Base-by-base conservation (phyloP, 805 yeast genomes). In the Starmerella scarabaei region DNA sequence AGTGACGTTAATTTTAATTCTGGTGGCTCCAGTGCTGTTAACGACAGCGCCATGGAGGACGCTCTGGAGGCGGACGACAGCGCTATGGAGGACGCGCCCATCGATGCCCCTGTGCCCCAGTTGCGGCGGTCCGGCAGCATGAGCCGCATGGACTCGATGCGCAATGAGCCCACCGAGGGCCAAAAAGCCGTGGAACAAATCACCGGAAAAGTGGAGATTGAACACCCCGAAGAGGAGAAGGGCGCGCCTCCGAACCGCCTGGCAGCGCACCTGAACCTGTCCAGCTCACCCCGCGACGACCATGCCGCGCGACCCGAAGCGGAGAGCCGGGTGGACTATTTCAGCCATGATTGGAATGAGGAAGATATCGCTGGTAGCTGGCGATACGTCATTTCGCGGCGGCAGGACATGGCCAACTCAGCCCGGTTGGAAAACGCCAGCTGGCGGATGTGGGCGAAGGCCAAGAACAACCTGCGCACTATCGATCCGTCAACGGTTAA, bases 381-480 rank as follows among this genome's bases (percentile, higher is more conserved):
- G 99, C 70, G 94, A 50, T 91, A 91, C 57, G 80, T 91, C 42
- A 85, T 84, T 32, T 62, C 75, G 46, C 75, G 80, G 51, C 72
- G 93, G 34, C 81, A 81, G 48, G 88, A 82, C 55, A 80, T 82
- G 45, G 93, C 94, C 30, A 76, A 75, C 64, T 74, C 75, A 49
- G 93, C 81, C 7, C 64, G 93, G 35, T 63, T 81, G 33, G 86
- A 81, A 54, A 81, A 81, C 53, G 88, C 94, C 14, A 69, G 82
- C 36, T 88, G 96, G 96, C 71, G 97, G 55, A 84, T 94, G 16
- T 88, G 96, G 96, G 80, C 88, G 12, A 85, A 86, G 61, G 68
- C 81, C 37, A 71, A 79, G 50, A 69, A 72, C 48, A 66, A 73
- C 21, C 60, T 77, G 34, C 57, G 64, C 21, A 91, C 98, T 0